Evolutionary conservation across 1,284 basidiomycete species (phyloP).

Genomic region (Baeospora myosura): DNA sequence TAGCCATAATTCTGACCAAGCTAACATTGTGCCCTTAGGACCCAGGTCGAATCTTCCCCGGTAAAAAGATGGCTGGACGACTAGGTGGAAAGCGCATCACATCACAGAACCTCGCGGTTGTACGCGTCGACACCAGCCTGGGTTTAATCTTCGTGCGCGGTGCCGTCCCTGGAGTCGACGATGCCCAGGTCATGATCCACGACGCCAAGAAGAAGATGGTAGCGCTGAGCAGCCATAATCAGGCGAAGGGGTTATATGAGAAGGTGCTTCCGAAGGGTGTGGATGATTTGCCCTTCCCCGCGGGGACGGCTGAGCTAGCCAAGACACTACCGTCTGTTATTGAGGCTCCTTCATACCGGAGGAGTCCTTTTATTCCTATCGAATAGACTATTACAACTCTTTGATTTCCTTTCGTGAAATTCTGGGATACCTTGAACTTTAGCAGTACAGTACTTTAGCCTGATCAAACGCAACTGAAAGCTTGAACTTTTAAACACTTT

Average conservation of each 20-base stretch:
- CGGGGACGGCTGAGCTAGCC: conserved; percentile 78
- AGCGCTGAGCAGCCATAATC: conserved; percentile 53
- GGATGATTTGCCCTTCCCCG: conserved; percentile 84
- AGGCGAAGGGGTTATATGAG: conserved; percentile 71
- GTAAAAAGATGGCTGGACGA: conserved; percentile 97
- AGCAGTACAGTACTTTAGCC: too few relatives aligned
- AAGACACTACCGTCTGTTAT: conserved; percentile 54
- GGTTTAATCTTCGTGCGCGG: conserved; percentile 85
- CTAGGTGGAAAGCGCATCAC: conserved; percentile 85
- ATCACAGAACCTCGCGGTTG: conserved; percentile 83
- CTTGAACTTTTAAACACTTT: too few relatives aligned
- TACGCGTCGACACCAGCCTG: conserved; percentile 80
- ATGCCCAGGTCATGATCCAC: conserved; percentile 65
- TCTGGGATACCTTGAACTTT: too few relatives aligned
- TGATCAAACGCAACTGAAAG: too few relatives aligned
- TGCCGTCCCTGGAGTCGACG: conserved; percentile 68
- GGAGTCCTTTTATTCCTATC: conserved; percentile 69
- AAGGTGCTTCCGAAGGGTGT: conserved; percentile 83
- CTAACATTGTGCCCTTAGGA: conserved; percentile 47
- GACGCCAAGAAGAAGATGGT: conserved; percentile 84
- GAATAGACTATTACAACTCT: conserved; percentile 50
- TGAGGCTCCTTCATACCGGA: conserved; percentile 62
- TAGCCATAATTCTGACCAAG: neutral
- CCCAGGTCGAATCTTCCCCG: conserved; percentile 90
- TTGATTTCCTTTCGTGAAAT: too few relatives aligned